phyloP scores from a whole-genome alignment of 495 filamentous ascomycete genomes.

The Stereocaulon alpinum region DNA sequence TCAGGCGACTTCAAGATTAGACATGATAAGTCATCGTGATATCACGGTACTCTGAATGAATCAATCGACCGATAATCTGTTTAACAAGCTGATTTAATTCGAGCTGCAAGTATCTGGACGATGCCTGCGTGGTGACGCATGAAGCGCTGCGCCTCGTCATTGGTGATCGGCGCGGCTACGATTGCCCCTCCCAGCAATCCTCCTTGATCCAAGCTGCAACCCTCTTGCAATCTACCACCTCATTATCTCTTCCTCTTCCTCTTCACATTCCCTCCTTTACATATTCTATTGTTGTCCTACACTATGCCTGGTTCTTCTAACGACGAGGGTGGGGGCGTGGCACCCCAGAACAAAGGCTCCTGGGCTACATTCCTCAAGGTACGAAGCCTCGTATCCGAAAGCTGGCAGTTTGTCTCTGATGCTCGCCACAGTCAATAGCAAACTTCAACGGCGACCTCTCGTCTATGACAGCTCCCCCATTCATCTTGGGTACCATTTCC shows the following conservation, averaged over 20 bases:
- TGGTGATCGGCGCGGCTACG: too few species aligned
- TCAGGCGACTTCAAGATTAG: too few species aligned
- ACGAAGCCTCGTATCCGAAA: constrained; percentile 2
- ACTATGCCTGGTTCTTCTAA: constrained; percentile 17
- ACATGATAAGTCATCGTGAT: too few species aligned
- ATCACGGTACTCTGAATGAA: too few species aligned
- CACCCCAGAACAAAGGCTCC: constrained; percentile 33
- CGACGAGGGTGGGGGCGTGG: constrained; percentile 21
- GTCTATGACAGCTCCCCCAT: constrained; percentile 86
- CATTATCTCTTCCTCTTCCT: background rate
- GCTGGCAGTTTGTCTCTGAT: constrained; percentile 7
- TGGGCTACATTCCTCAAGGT: constrained; percentile 48
- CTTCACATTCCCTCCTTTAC: background rate
- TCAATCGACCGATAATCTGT: too few species aligned
- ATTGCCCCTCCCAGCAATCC: background rate
- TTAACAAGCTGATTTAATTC: too few species aligned
- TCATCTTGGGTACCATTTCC: constrained; percentile 86
- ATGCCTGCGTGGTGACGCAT: background rate
- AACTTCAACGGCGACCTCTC: constrained; percentile 95
- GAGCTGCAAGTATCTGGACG: background rate
- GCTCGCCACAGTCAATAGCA: constrained; percentile 61
- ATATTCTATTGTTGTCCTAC: background rate
- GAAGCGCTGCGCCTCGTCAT: background rate
- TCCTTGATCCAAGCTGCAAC: background rate
- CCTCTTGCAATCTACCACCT: background rate